phyloP scores from a whole-genome alignment of 257 asterid genomes.

The Fraxinus anomala region DNA sequence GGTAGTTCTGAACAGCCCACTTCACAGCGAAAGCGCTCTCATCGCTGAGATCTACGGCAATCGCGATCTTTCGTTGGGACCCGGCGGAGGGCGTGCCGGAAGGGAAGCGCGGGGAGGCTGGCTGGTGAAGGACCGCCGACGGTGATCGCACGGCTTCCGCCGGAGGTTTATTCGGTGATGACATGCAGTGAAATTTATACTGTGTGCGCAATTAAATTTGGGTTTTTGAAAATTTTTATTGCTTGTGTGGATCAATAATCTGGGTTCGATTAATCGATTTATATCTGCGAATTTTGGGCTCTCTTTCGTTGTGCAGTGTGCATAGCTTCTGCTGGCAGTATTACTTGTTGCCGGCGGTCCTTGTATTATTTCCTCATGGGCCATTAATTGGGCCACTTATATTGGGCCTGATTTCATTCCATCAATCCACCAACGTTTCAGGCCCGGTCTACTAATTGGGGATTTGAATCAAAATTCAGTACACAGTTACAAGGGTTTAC shows the following conservation, averaged over 20 bases:
- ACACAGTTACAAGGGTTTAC: background rate
- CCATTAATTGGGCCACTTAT: background rate
- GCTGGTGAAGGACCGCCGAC: slow-evolving; percentile 60
- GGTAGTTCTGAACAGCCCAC: slow-evolving; percentile 78
- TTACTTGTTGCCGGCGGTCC: too few species aligned
- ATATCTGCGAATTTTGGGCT: background rate
- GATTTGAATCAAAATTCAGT: background rate
- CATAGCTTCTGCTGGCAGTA: background rate
- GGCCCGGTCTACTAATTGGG: background rate
- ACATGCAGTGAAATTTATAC: slow-evolving; percentile 40
- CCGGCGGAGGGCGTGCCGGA: slow-evolving; percentile 54
- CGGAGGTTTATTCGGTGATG: slow-evolving; percentile 46
- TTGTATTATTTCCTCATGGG: too few species aligned
- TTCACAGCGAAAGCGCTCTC: slow-evolving; percentile 71
- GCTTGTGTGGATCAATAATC: background rate
- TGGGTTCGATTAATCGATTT: background rate
- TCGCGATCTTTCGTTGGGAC: slow-evolving; percentile 60
- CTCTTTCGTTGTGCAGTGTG: background rate
- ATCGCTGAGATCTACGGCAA: slow-evolving; percentile 78
- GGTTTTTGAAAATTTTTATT: background rate
- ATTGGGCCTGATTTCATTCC: background rate
- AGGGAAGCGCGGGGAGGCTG: slow-evolving; percentile 66
- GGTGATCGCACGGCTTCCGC: slow-evolving; percentile 42
- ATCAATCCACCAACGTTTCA: background rate
- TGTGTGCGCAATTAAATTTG: background rate